Conservation (phyloP, 805 yeast genomes). For the Schwanniomyces polymorphus region DNA sequence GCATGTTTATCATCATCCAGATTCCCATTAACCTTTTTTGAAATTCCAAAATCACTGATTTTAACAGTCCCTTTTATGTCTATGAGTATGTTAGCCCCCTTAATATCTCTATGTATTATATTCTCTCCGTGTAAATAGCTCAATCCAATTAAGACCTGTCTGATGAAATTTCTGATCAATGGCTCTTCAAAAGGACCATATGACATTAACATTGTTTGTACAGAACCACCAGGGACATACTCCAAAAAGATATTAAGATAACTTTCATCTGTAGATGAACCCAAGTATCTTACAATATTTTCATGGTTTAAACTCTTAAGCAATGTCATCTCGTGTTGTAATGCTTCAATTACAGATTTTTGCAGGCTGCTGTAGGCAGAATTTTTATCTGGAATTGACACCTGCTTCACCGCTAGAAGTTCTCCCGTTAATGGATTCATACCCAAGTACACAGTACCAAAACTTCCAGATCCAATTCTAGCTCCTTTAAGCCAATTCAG, state of each 20-base stretch:
- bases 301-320: conserved; percentile 82
- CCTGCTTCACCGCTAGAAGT: conserved; percentile 96
- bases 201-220: conserved; percentile 66
- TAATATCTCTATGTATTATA: conserved; percentile 83
- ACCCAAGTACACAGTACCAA: conserved; percentile 91
- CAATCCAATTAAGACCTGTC: conserved; percentile 76
- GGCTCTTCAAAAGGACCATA: conserved; percentile 84
- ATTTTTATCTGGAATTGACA: conserved; percentile 57
- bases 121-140: conserved; percentile 71
- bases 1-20: conserved; percentile 32
- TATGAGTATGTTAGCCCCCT: conserved; percentile 83
- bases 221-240: conserved; percentile 59
- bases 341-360: conserved; percentile 67
- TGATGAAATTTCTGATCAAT: conserved; percentile 64
- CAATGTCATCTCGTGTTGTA: conserved; percentile 78
- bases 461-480: conserved; percentile 90
- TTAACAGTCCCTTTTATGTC: conserved; percentile 81
- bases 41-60: conserved; percentile 85
- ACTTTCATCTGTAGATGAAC: conserved; percentile 75
- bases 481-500: conserved; percentile 92
- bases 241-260: conserved; percentile 71
- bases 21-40: conserved; percentile 39
- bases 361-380: conserved; percentile 27
- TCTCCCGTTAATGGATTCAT: conserved; percentile 92
- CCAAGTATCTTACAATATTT: conserved; percentile 89